Percentiles rank a stretch among this genome's conserved stretches.
phyloP scores from a whole-genome alignment of 2,329 filamentous ascomycete species.

The Fusarium sp. region DNA sequence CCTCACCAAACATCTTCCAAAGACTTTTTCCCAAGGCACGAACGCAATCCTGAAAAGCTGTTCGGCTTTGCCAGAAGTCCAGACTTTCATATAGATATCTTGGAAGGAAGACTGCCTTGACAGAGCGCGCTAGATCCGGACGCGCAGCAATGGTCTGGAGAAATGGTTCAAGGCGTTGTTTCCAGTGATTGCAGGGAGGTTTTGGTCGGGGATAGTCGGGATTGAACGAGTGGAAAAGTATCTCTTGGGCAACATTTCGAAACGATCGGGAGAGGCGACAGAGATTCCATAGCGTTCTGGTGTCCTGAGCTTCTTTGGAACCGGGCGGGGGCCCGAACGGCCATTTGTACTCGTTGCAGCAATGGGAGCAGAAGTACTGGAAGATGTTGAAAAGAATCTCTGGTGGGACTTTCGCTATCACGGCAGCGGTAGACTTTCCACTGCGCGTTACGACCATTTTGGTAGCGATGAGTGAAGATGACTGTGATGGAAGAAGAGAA shows the following conservation, averaged over 20 bases:
- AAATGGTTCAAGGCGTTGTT: neutral
- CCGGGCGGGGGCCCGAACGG: neutral
- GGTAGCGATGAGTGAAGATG: neutral
- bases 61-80: neutral
- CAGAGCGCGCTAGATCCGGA: neutral
- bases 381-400: neutral
- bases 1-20: neutral
- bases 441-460: neutral
- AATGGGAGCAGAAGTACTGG: neutral
- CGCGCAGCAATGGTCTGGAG: neutral
- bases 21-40: neutral
- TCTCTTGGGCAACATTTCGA: neutral
- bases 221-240: neutral
- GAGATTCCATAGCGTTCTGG: neutral
- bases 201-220: too few species aligned
- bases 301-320: neutral
- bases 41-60: neutral
- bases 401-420: neutral
- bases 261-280: neutral
- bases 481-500: neutral
- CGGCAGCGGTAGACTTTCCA: neutral
- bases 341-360: neutral
- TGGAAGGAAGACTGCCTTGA: neutral
- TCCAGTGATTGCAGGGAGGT: neutral
- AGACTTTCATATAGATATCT: rapidly evolving